Base-by-base conservation (phyloP, 208 protist genomes). In the Baffinella frigidus region DNA sequence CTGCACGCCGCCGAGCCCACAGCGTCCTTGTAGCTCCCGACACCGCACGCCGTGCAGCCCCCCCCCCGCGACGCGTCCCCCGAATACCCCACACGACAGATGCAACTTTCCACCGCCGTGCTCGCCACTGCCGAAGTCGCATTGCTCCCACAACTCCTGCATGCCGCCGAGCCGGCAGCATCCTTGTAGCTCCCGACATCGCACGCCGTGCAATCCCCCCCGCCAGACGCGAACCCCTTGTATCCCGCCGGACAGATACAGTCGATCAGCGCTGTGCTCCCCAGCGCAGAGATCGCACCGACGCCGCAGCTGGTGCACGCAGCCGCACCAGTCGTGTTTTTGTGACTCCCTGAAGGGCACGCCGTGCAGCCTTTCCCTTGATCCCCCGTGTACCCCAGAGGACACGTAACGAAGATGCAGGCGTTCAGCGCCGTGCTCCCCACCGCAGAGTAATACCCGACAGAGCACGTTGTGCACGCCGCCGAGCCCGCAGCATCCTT, bases 131-230 rank as follows among this genome's bases (percentile, higher is more conserved):
- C n/a, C n/a, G n/a, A n/a, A n/a, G n/a, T n/a, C n/a, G n/a, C n/a
- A n/a, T n/a, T n/a, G n/a, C n/a, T n/a, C n/a, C n/a, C n/a, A n/a
- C n/a, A n/a, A n/a, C n/a, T n/a, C n/a, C n/a, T n/a, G 77, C 77
- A 87, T 35, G 41, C 35, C 48, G 30, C 77, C n/a, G 77, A 45
- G 27, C 77, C 77, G 30, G 50, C 20, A 33, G 77, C 50, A 10
- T 36, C 38, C 44, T 87, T 87, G 33, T 41, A 87, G 39, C 27
- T 87, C 35, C 77, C 77, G 36, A 43, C 43, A 41, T 38, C 48
- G 44, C 77, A 87, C n/a, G 77, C 77, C 77, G 77, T 87, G 77
- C 77, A 87, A 14, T 30, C 14, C 30, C 77, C 77, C 11, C 77
- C 77, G 77, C n/a, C 71, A n/a, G 56, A 30, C 24, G 56, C 56